phyloP scores from a whole-genome alignment of 257 asterid genomes.

The Jasminum sambac region DNA sequence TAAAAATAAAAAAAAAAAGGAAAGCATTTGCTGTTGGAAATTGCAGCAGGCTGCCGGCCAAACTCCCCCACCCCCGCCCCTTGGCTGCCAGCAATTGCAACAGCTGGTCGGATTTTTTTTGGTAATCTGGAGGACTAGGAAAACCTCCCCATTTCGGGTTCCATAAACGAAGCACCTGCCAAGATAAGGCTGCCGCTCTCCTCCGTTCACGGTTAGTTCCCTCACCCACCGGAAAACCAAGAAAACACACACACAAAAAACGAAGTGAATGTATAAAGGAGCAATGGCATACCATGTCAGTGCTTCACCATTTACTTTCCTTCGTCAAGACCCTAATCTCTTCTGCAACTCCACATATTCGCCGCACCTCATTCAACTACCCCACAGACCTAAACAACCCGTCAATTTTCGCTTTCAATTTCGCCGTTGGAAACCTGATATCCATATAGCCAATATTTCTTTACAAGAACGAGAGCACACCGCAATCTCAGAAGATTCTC shows the following conservation, averaged over 20 bases:
- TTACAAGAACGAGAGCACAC: slow-evolving; percentile 35
- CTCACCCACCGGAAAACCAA: slow-evolving; percentile 16
- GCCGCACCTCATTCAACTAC: slow-evolving; percentile 34
- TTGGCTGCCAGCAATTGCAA: no score
- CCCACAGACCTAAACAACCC: slow-evolving; percentile 20
- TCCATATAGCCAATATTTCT: slow-evolving; percentile 34
- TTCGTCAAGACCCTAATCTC: slow-evolving; percentile 40
- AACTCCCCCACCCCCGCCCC: no score
- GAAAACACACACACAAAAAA: background rate
- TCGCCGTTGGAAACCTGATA: slow-evolving; percentile 27
- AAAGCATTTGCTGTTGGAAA: no score
- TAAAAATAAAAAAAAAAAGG: no score
- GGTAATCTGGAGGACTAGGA: no score
- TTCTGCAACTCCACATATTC: slow-evolving; percentile 42
- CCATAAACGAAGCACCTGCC: no score
- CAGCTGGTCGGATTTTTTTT: no score
- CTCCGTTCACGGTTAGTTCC: no score
- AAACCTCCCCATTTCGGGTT: no score
- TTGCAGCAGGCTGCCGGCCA: no score
- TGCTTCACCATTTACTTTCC: slow-evolving; percentile 43
- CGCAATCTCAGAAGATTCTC: slow-evolving; percentile 27
- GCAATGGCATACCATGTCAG: slow-evolving; percentile 53
- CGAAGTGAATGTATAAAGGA: background rate
- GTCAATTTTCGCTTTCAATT: slow-evolving; percentile 35
- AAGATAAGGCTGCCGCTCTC: slow-evolving; percentile 14